Evolutionary conservation across 1,139 yeast species (phyloP), one percentile per base, ranked within the genome.

Genomic region (Kurtzmaniella natalensis): DNA sequence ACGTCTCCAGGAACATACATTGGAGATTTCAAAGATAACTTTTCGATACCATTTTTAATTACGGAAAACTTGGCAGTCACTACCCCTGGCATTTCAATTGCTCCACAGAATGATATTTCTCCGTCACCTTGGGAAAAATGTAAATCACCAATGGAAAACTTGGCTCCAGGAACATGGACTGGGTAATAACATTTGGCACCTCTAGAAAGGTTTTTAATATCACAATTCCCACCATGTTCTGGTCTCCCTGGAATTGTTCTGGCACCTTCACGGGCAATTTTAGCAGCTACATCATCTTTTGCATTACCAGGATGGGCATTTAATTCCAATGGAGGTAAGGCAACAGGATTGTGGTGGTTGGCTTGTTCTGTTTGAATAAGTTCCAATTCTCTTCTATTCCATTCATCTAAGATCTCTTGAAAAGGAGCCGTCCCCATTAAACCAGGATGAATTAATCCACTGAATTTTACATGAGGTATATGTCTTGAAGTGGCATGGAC

Each of bases 41-140:
- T 53, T 33, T 51, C 45, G 47, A 71, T 55, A 2, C 77, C 77
- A 32, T 53, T 50, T 39, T 67, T 67, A 40, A 70, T 58, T 25
- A 70, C 50, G 2, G 57, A 44, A 25, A 62, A 55, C 37, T 64
- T 55, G 38, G 70, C 43, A 3, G 75, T 68, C 35, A 70, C 60
- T 23, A 58, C 54, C 3, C 76, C 76, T 7, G 72, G 61, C 76
- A 70, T 70, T 45, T 70, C 77, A 45, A 71, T 69, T 11, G 74
- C 77, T 13, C 77, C 77, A 45, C 77, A 71, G 44, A 70, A 70
- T 3, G 74, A 64, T 28, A 70, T 68, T 42, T 70, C 76, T 7
- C 76, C 76, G 41, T 70, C 76, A 13, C 76, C 77, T 46, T 70
- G 76, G 11, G 71, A 61, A 46, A 70, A 70, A 45, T 70, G 76